Evolutionary conservation across 805 yeast genomes (phyloP).

Genomic region (Ogataea allantospora): DNA sequence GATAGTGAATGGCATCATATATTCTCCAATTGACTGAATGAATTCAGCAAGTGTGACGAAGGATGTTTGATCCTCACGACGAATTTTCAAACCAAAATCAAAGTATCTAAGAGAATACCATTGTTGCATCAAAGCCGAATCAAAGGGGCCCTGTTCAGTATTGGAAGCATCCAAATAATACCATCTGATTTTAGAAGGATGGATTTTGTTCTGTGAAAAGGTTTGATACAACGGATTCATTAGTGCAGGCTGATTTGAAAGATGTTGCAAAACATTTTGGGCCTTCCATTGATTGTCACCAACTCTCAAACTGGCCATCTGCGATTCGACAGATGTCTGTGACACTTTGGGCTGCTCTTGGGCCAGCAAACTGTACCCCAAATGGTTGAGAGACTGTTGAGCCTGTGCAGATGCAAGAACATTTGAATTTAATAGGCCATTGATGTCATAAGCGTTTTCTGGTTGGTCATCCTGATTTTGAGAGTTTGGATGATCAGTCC

Average conservation of each 20-base stretch:
- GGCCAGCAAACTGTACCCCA: slow-evolving; percentile 1
- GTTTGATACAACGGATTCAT: slow-evolving; percentile 7
- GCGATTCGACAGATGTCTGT: slow-evolving; percentile 1
- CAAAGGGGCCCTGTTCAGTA: slow-evolving; percentile 78
- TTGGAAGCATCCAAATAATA: slow-evolving; percentile 69
- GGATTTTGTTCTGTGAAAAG: slow-evolving; percentile 13
- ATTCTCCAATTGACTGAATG: slow-evolving; percentile 47
- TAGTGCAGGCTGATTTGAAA: slow-evolving; percentile 7
- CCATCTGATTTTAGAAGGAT: slow-evolving; percentile 54
- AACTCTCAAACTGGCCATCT: slow-evolving; percentile 8
- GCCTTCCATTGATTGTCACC: slow-evolving; percentile 8
- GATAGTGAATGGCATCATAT: slow-evolving; percentile 57
- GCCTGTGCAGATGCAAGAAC: not conserved
- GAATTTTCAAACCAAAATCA: slow-evolving; percentile 49
- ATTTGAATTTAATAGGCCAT: slow-evolving; percentile 1
- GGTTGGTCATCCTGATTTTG: slow-evolving; percentile 3
- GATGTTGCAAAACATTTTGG: slow-evolving; percentile 2
- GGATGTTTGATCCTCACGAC: slow-evolving; percentile 53
- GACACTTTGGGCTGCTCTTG: not conserved
- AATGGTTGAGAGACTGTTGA: slow-evolving; percentile 2
- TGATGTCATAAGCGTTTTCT: slow-evolving; percentile 3
- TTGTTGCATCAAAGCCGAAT: slow-evolving; percentile 68
- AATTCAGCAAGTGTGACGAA: slow-evolving; percentile 55
- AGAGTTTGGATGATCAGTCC: slow-evolving; percentile 3
- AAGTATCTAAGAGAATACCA: slow-evolving; percentile 70